phyloP scores from a whole-genome alignment of 305 asterid genomes.

The Ruellia speciosa region DNA sequence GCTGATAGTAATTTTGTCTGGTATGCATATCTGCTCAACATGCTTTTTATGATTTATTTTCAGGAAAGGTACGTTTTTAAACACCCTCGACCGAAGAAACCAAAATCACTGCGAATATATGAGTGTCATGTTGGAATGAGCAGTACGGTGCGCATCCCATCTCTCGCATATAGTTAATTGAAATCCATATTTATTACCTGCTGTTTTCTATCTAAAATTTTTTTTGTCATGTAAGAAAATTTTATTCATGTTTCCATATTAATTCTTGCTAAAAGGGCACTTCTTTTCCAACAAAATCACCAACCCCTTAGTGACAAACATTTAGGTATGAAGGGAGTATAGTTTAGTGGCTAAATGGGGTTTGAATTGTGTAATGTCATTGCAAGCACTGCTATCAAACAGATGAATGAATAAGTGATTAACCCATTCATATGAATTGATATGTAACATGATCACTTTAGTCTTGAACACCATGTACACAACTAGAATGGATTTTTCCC shows the following conservation, averaged over 20 bases:
- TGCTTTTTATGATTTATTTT: conserved; percentile 21
- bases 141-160: conserved; percentile 69
- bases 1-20: conserved; percentile 14
- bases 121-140: conserved; percentile 98
- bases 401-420: background rate
- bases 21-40: conserved; percentile 19
- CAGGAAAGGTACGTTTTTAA: conserved; percentile 78
- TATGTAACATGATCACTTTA: no score
- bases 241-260: background rate
- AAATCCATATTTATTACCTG: conserved; percentile 18
- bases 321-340: background rate
- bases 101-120: conserved; percentile 85
- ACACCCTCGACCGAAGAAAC: conserved; percentile 88
- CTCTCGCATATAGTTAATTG: conserved; percentile 24
- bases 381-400: background rate
- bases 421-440: no score
- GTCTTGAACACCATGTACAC: background rate
- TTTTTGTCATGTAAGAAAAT: background rate
- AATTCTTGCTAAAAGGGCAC: conserved; percentile 1
- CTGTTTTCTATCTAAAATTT: background rate
- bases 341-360: background rate
- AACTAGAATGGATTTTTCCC: no score
- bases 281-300: conserved; percentile 1
- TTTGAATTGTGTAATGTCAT: background rate
- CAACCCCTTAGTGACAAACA: no score